phyloP scores from a whole-genome alignment of 495 filamentous ascomycete genomes.

The Aspergillus ellipticus region DNA sequence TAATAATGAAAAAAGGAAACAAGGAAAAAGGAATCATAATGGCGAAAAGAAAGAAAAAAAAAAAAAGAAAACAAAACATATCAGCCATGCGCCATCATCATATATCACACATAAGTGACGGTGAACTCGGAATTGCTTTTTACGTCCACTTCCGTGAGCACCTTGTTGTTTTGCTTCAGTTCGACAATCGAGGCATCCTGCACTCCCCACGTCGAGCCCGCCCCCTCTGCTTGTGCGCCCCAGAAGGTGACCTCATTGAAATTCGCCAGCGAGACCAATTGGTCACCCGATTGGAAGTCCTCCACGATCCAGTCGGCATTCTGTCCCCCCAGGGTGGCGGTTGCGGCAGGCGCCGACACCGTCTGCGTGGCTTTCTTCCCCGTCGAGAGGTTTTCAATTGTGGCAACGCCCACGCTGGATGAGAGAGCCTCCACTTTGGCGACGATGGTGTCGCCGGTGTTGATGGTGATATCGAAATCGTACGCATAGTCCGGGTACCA shows the following conservation, averaged over 20 bases:
- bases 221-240: slow-evolving; percentile 36
- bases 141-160: slow-evolving; percentile 45
- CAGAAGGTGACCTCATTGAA: slow-evolving; percentile 52
- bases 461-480: slow-evolving; percentile 52
- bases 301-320: slow-evolving; percentile 69
- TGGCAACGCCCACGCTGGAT: slow-evolving; percentile 48
- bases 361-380: slow-evolving; percentile 52
- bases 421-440: slow-evolving; percentile 48
- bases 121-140: slow-evolving; percentile 34
- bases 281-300: slow-evolving; percentile 49
- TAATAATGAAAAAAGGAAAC: too few species aligned
- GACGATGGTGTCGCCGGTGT: slow-evolving; percentile 54
- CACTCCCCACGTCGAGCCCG: slow-evolving; percentile 30
- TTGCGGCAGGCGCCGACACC: slow-evolving; percentile 35
- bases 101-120: slow-evolving; percentile 24
- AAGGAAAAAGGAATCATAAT: too few species aligned
- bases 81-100: not conserved
- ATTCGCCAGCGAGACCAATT: slow-evolving; percentile 50
- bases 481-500: slow-evolving; percentile 58
- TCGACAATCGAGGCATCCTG: slow-evolving; percentile 46
- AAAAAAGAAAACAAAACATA: not conserved
- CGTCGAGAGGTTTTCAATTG: slow-evolving; percentile 52
- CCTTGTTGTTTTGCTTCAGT: slow-evolving; percentile 46
- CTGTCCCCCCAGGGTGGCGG: slow-evolving; percentile 35
- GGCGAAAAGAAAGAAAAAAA: not conserved